A percentile compares a stretch with the other conserved stretches of the same genome.
These are phyloP conservation scores for Eimeria zaria DNA, from an alignment of 169 alveolate species.

Conservation along the genomic window DNA sequence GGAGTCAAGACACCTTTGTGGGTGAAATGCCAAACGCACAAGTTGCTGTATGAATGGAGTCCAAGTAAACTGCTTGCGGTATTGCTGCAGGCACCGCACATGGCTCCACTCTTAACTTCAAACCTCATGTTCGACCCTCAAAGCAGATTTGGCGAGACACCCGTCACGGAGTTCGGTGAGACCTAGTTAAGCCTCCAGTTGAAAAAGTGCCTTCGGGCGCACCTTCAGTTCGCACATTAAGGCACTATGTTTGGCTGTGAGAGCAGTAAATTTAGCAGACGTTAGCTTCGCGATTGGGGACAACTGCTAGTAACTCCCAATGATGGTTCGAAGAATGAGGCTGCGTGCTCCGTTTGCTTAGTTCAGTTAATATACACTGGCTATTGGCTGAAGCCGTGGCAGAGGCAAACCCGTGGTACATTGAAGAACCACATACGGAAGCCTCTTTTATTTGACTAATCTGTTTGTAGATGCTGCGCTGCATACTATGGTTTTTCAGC, in stretches of 20 bases:
- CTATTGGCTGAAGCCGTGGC: neutral
- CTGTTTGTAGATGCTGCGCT: neutral
- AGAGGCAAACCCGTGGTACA: neutral
- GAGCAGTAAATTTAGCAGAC: neutral
- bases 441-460: neutral
- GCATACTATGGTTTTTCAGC: neutral
- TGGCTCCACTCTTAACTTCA: conserved; percentile 2
- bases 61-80: neutral
- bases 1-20: neutral
- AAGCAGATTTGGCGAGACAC: conserved; percentile 21
- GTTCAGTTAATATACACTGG: neutral
- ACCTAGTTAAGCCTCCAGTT: neutral
- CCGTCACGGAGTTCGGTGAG: conserved; percentile 18
- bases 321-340: neutral
- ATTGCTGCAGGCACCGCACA: neutral
- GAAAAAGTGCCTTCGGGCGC: neutral
- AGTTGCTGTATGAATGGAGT: neutral
- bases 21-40: neutral
- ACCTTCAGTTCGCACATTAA: neutral
- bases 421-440: neutral
- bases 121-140: conserved; percentile 21
- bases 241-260: neutral
- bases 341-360: neutral
- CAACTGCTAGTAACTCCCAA: neutral
- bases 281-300: neutral